Conservation (phyloP, 345 rosid genomes). For the Linum trigynum region DNA sequence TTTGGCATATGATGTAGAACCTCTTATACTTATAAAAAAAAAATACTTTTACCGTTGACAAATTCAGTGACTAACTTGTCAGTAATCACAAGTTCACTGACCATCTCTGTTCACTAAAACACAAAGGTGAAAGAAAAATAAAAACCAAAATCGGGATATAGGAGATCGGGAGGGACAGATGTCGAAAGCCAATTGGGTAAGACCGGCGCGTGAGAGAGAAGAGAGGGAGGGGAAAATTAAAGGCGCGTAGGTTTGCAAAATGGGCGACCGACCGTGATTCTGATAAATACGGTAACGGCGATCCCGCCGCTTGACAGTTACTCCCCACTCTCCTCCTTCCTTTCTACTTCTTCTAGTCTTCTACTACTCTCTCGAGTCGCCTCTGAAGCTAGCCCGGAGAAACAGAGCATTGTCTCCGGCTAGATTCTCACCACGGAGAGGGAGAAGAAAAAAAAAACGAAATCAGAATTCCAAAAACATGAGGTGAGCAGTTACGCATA, state of each 20-base stretch:
- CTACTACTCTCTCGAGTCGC: neutral
- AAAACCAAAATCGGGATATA: neutral
- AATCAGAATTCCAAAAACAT: slow-evolving; percentile 14
- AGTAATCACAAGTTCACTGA: too few species aligned
- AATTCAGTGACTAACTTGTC: too few species aligned
- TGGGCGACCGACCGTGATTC: slow-evolving; percentile 33
- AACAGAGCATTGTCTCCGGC: neutral
- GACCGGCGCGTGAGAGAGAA: neutral
- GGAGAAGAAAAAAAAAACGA: neutral
- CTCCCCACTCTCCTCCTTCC: slow-evolving; percentile 11
- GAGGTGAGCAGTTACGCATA: slow-evolving; percentile 1
- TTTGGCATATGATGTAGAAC: too few species aligned
- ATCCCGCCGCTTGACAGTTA: slow-evolving; percentile 29
- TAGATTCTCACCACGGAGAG: too few species aligned
- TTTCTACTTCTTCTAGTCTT: neutral
- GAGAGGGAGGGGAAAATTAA: neutral
- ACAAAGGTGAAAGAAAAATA: too few species aligned
- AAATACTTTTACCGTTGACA: too few species aligned
- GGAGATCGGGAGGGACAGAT: neutral
- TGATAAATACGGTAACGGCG: slow-evolving; percentile 44
- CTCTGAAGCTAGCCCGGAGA: neutral
- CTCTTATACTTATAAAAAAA: too few species aligned
- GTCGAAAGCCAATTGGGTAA: neutral
- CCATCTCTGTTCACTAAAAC: too few species aligned
- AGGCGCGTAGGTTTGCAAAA: neutral